These are phyloP conservation scores for Endocalyx cinctus DNA, from an alignment of 2,329 filamentous ascomycete genomes.

Conservation along the genomic window DNA sequence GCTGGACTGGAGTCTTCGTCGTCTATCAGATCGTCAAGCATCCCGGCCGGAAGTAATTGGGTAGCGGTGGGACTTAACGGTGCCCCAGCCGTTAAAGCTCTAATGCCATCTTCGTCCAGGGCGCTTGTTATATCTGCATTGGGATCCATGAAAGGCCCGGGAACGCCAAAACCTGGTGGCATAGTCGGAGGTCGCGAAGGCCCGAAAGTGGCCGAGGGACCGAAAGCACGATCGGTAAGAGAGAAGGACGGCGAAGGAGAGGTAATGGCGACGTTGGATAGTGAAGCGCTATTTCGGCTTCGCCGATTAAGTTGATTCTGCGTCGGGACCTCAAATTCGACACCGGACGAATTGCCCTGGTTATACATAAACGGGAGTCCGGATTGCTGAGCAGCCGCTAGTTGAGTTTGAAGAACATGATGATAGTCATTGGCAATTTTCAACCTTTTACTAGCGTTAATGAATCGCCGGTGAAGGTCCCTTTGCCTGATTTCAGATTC, in stretches of 20 bases:
- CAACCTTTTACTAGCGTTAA: slow-evolving; percentile 42
- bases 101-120: slow-evolving; percentile 59
- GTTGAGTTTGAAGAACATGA: slow-evolving; percentile 41
- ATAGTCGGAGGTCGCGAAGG: slow-evolving; percentile 31
- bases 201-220: slow-evolving; percentile 48
- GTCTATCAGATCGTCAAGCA: slow-evolving; percentile 57
- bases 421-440: slow-evolving; percentile 45
- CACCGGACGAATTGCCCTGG: slow-evolving; percentile 38
- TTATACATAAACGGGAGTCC: slow-evolving; percentile 39
- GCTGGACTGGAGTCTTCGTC: slow-evolving; percentile 49
- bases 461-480: slow-evolving; percentile 47
- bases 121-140: slow-evolving; percentile 36
- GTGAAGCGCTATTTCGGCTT: slow-evolving; percentile 44
- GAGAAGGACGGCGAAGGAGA: slow-evolving; percentile 38
- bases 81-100: slow-evolving; percentile 57
- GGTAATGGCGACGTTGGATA: slow-evolving; percentile 36
- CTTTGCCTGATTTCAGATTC: slow-evolving; percentile 52
- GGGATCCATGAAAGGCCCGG: slow-evolving; percentile 48
- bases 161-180: slow-evolving; percentile 47
- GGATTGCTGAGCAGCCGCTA: slow-evolving; percentile 38
- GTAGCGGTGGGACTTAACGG: slow-evolving; percentile 75
- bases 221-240: slow-evolving; percentile 36
- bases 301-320: slow-evolving; percentile 41
- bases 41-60: slow-evolving; percentile 65
- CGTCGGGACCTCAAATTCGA: slow-evolving; percentile 43